phyloP scores from a whole-genome alignment of 2,329 filamentous ascomycete genomes.

The Amesomyces nigricolor region DNA sequence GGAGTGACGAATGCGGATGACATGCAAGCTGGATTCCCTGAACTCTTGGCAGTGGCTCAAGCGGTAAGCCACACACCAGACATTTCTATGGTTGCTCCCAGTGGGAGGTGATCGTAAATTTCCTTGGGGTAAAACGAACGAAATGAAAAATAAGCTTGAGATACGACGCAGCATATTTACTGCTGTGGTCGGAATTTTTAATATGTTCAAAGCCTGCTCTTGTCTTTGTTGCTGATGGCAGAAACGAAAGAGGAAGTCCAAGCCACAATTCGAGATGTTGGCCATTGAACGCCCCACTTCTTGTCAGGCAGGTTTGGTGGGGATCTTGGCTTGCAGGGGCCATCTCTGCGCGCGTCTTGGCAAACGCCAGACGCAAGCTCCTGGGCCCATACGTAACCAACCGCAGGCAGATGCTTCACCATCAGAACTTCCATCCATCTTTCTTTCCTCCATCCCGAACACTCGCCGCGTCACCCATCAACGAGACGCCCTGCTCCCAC shows the following conservation, averaged over 20 bases:
- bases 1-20: conserved; percentile 6
- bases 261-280: background rate
- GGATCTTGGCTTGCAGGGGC: background rate
- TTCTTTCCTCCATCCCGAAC: conserved; percentile 3
- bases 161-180: too few species aligned
- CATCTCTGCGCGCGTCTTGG: conserved; percentile 3
- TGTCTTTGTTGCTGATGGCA: too few species aligned
- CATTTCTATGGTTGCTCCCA: too few species aligned
- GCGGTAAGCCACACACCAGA: too few species aligned
- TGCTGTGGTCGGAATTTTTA: too few species aligned
- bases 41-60: conserved; percentile 11
- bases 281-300: background rate
- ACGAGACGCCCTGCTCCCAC: background rate
- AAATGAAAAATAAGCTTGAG: background rate
- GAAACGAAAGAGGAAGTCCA: too few species aligned
- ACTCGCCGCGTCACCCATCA: background rate
- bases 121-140: too few species aligned
- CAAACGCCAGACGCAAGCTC: conserved; percentile 15
- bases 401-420: conserved; percentile 15
- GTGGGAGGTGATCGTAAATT: too few species aligned
- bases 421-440: background rate
- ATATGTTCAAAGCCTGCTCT: too few species aligned
- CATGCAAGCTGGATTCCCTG: background rate
- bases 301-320: background rate
- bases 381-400: conserved; percentile 24